Percentiles rank a stretch among this genome's conserved stretches.
Conservation (phyloP, 176 grass and related monocot species). For the Triticum aestivum region IWGSC_CS_RefSeq_v2.1 NC_057802.1:563860818-563861317, state of each 20-base stretch:
- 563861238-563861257: background rate
- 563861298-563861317: slow-evolving; percentile 13
- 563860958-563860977: background rate
- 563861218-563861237: background rate
- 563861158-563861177: too few relatives aligned
- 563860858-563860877: background rate
- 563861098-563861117: background rate
- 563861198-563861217: too few relatives aligned
- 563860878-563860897: background rate
- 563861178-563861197: too few relatives aligned
- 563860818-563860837: background rate
- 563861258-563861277: too few relatives aligned
- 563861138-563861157: too few relatives aligned
- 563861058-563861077: background rate
- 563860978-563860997: background rate
- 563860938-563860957: background rate
- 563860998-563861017: too few relatives aligned
- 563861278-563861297: too few relatives aligned
- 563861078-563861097: background rate
- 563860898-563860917: background rate
- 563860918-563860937: background rate
- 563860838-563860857: background rate
- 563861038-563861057: background rate
- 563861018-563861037: background rate
- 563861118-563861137: too few relatives aligned